These are phyloP conservation scores for Calendula officinalis DNA, from an alignment of 129 eudicot genomes.

Conservation along the genomic window DNA sequence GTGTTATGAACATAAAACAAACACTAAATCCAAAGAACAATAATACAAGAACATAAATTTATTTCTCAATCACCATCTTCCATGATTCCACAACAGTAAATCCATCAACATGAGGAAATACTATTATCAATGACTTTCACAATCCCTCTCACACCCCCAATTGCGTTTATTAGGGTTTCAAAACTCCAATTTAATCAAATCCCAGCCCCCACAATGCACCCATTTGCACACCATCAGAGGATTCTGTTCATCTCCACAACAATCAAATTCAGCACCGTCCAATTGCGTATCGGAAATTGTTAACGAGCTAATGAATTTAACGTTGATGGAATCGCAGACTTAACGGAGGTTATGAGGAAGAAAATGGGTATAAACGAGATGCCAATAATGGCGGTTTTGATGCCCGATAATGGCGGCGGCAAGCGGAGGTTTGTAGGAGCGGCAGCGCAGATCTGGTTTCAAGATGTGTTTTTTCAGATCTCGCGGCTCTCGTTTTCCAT, in stretches of 20 bases:
- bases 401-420: no score
- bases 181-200: conserved; percentile 20
- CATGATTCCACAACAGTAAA: conserved; percentile 26
- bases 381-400: conserved; percentile 85
- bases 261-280: conserved; percentile 40
- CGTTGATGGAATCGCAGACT: conserved; percentile 63
- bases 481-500: no score
- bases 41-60: no score
- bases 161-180: conserved; percentile 15
- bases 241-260: conserved; percentile 46
- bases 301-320: conserved; percentile 54
- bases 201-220: conserved; percentile 18
- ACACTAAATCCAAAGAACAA: no score
- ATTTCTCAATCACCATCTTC: conserved; percentile 21
- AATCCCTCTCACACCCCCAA: conserved; percentile 15
- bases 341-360: conserved; percentile 59
- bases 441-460: no score
- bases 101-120: conserved; percentile 31
- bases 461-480: no score
- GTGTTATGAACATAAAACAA: no score
- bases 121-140: conserved; percentile 20
- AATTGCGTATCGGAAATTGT: conserved; percentile 58
- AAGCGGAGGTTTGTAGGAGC: no score
- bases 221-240: conserved; percentile 22
- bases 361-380: conserved; percentile 60